Percentiles rank a stretch among this genome's conserved stretches.
Evolutionary conservation across 306 rosid species (phyloP).

Genomic region (Biancaea sappan): DNA sequence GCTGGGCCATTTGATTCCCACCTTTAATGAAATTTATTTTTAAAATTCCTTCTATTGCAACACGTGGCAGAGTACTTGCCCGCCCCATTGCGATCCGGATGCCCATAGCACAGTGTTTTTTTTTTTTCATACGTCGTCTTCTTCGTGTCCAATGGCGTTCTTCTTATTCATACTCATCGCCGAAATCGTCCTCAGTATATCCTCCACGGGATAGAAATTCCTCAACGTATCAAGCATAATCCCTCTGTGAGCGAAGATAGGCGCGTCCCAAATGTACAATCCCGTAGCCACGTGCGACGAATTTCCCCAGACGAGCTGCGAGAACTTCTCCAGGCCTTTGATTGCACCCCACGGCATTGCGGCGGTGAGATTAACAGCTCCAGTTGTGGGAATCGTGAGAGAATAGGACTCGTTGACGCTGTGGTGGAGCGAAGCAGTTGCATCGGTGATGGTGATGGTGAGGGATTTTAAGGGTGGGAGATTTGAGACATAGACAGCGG

Average conservation of each 20-base stretch:
- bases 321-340: constrained; percentile 79
- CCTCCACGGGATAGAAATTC: constrained; percentile 62
- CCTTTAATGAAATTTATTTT: no score
- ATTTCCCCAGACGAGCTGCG: constrained; percentile 73
- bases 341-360: constrained; percentile 76
- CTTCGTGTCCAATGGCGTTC: no score
- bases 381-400: constrained; percentile 40
- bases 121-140: no score
- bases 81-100: no score
- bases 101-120: no score
- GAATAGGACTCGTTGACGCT: constrained; percentile 76
- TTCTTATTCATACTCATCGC: constrained; percentile 81
- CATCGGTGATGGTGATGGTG: constrained; percentile 39
- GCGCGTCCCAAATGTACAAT: constrained; percentile 54
- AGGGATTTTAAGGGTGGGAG: constrained; percentile 53
- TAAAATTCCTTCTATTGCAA: no score
- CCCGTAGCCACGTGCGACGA: constrained; percentile 57
- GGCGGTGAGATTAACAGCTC: constrained; percentile 47
- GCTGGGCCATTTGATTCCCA: no score
- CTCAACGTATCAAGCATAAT: constrained; percentile 76
- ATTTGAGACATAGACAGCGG: constrained; percentile 34
- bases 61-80: no score
- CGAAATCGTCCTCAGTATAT: constrained; percentile 62
- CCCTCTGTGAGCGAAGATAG: constrained; percentile 65
- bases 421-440: constrained; percentile 48